Evolutionary conservation across 805 yeast species (phyloP).

Genomic region (Brettanomyces naardenensis): DNA sequence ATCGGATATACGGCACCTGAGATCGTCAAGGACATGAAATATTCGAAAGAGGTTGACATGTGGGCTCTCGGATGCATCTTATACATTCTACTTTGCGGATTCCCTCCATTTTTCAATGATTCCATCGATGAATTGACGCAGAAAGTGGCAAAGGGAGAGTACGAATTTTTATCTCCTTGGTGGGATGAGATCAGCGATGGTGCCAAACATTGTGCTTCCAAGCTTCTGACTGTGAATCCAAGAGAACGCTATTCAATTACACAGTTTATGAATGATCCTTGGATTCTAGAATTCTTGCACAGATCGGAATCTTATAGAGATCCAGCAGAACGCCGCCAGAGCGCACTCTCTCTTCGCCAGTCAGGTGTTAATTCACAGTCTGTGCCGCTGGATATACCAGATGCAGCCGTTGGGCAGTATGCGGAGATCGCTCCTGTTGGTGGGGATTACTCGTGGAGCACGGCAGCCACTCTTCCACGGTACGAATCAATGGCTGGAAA

Average conservation of each 20-base stretch:
- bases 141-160: slow-evolving; percentile 75
- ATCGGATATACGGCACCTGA: slow-evolving; percentile 99
- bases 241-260: slow-evolving; percentile 59
- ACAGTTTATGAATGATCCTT: slow-evolving; percentile 67
- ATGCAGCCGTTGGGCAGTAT: background rate
- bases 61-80: slow-evolving; percentile 98
- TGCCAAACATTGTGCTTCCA: slow-evolving; percentile 65
- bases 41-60: slow-evolving; percentile 93
- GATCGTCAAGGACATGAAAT: slow-evolving; percentile 87
- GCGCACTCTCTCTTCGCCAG: background rate
- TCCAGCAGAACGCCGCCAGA: background rate
- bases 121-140: slow-evolving; percentile 64
- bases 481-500: background rate
- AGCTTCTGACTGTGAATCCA: slow-evolving; percentile 66
- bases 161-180: slow-evolving; percentile 73
- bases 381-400: background rate
- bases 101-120: slow-evolving; percentile 95
- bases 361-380: background rate
- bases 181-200: slow-evolving; percentile 74
- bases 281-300: slow-evolving; percentile 41
- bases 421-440: background rate
- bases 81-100: slow-evolving; percentile 90
- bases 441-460: background rate
- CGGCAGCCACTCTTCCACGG: background rate
- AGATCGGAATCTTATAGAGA: slow-evolving; percentile 16